These are phyloP conservation scores for Corinectria fuckeliana DNA, from an alignment of 2,329 filamentous ascomycete genomes.

Conservation along the genomic window DNA sequence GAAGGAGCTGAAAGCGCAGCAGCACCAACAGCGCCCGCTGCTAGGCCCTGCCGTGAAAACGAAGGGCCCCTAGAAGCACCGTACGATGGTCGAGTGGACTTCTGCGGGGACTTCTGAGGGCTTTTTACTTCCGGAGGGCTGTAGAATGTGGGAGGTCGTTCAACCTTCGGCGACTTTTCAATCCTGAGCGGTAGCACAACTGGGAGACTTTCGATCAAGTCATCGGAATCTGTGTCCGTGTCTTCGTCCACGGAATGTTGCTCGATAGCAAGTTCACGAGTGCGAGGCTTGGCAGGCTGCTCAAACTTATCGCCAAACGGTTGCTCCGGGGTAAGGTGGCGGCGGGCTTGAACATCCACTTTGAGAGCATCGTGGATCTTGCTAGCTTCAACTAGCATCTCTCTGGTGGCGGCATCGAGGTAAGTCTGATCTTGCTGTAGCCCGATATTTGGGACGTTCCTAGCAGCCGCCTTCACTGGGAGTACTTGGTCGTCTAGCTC, in stretches of 20 bases:
- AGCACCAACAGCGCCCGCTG: not conserved
- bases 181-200: not conserved
- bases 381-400: not conserved
- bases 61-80: not conserved
- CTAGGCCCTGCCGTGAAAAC: constrained; percentile 6
- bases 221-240: not conserved
- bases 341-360: not conserved
- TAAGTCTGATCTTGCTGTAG: not conserved
- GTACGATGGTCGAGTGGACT: not conserved
- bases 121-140: constrained; percentile 8
- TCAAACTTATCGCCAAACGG: not conserved
- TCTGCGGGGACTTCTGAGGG: constrained; percentile 18
- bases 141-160: not conserved
- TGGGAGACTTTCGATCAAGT: not conserved
- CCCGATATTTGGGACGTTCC: not conserved
- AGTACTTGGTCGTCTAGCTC: not conserved
- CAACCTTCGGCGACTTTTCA: not conserved
- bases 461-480: not conserved
- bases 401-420: not conserved
- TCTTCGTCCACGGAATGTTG: not conserved
- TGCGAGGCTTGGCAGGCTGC: not conserved
- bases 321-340: not conserved
- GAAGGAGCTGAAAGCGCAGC: not conserved
- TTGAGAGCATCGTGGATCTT: not conserved
- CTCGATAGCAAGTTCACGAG: not conserved